These are phyloP conservation scores for Dionaea muscipula DNA, from an alignment of 179 eudicot species.

Conservation along the genomic window DNA sequence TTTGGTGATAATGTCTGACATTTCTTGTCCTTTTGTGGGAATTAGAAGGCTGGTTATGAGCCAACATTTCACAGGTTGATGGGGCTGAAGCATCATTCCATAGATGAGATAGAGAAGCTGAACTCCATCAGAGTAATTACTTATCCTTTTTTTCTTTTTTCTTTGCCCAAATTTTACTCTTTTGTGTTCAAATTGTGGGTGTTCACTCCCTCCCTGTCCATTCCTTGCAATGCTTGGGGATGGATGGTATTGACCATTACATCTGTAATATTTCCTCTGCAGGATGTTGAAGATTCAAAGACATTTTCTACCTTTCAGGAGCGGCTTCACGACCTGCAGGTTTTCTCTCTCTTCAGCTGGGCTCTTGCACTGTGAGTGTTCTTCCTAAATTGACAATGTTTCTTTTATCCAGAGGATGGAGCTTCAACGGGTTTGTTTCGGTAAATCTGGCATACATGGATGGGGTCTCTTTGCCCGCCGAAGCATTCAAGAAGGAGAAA, in stretches of 20 bases:
- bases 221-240: not conserved
- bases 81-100: conserved; percentile 60
- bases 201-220: conserved; percentile 4
- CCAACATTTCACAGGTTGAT: conserved; percentile 60
- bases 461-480: conserved; percentile 98
- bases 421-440: conserved; percentile 61
- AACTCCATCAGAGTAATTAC: conserved; percentile 30
- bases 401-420: conserved; percentile 53
- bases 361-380: not conserved
- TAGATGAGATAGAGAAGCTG: conserved; percentile 51
- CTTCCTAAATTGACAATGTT: conserved; percentile 6
- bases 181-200: not conserved
- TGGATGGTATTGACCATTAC: conserved; percentile 1
- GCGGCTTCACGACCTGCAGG: conserved; percentile 62
- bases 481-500: conserved; percentile 84
- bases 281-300: conserved; percentile 36
- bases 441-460: conserved; percentile 89
- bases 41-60: conserved; percentile 33
- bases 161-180: not conserved
- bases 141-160: conserved; percentile 3
- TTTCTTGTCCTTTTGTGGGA: conserved; percentile 10
- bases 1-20: not conserved
- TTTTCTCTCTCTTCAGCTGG: conserved; percentile 8
- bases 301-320: conserved; percentile 51
- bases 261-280: conserved; percentile 9